Evolutionary conservation across 352 stramenopile species (phyloP), one percentile per base, ranked within the genome.

Genomic region (Thraustotheca clavata): DNA sequence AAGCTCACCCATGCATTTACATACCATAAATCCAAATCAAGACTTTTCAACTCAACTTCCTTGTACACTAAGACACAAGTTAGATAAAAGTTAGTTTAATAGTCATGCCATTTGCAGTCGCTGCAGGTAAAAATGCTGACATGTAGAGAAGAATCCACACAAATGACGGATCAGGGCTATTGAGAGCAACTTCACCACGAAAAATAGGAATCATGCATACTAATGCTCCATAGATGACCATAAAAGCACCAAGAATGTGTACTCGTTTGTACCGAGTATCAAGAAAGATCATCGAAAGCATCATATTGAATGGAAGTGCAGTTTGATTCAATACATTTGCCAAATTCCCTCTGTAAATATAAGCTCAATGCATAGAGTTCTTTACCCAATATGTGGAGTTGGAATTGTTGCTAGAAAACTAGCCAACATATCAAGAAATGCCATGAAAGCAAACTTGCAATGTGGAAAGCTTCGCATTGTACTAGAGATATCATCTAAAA

Each of bases 11-110:
- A 91, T 38, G 85, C 85, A 59, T 92, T 93, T 34, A 83, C 77
- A 69, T 91, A 95, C 82, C 83, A 95, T 52, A 93, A 89, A 66
- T 95, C 86, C 31, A 95, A 68, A 49, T 93, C 83, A 66, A 89
- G 80, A 68, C 88, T 82, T 65, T 95, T 95, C 20, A 95, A 72
- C 12, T 79, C 86, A 49, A 95, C 90, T 66, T 95, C 86, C 69
- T 95, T 95, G 76, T 93, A 94, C 26, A 91, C 84, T 67, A 32
- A 3, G 22, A 26, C 12, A 55, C 47, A 57, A 8, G 31, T 31
- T 4, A 20, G 34, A 31, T 27, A 35, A 38, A 4, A 60, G 4
- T 39, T 4, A 8, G 33, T 18, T 26, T 46, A 22, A 1, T 6
- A 33, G 43, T 7, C n/a, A 29, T 60, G 59, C 54, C 67, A 35